Evolutionary conservation across 176 grass and related monocot species (phyloP), one percentile per base, ranked within the genome.

Genomic region (Puccinellia tenuiflora): DNA sequence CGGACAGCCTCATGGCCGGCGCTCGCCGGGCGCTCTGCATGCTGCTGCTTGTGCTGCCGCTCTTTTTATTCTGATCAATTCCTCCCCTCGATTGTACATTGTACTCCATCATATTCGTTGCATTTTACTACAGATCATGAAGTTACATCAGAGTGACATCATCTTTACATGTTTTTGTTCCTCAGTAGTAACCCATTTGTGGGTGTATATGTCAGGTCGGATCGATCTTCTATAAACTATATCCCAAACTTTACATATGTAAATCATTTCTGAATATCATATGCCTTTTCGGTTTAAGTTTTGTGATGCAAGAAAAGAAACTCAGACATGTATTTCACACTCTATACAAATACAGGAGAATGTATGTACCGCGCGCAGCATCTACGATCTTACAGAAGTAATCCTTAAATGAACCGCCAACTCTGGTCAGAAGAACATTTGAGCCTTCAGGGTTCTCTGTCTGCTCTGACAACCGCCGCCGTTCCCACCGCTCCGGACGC

Each of bases 21-120:
- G 84, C 84, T 31, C 84, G 80, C 51, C 42, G 59, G 48, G 80
- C 68, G 39, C 80, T 87, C 59, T 40, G 79, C 22, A 2, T 47
- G 38, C 80, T 87, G 59, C 75, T 83, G 18, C 80, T 83, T 31
- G 39, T 55, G 75, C 11, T 48, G 75, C 84, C 76, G 48, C 30
- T 87, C 30, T 62, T 80, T 68, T 59, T 73, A 68, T 10, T 75
- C 30, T 90, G 88, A 90, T 46, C 79, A 1, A 3, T 18, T 24
- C 15, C 14, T 5, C 15, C 3, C 12, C 1, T 83, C 40, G 5
- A 25, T 2, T 83, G 84, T 64, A 59, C 26, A 84, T 79, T 83
- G 16, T 57, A 56, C 35, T 69, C 20, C 69, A 73, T 83, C 20
- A 1, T 54, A 75, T 74, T 75, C 54, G 57, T 75, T 76, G 47